Conservation (phyloP, 805 yeast genomes). For the Candida tammaniensis region DNA sequence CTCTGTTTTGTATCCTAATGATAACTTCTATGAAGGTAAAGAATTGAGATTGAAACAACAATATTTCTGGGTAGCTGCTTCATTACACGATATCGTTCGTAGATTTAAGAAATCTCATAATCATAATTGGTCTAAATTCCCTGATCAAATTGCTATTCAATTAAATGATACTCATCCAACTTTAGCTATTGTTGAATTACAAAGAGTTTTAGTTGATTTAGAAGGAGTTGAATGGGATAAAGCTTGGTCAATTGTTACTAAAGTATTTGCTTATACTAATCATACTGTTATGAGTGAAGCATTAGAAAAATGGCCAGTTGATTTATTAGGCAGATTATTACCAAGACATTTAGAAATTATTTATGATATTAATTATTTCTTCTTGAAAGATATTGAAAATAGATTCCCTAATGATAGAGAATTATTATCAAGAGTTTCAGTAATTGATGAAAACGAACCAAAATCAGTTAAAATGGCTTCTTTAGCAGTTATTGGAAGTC, state of each 20-base stretch:
- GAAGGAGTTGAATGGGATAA: slow-evolving; percentile 78
- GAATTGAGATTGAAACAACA: slow-evolving; percentile 92
- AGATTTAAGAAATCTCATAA: slow-evolving; percentile 75
- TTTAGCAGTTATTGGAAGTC: slow-evolving; percentile 88
- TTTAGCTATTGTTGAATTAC: slow-evolving; percentile 83
- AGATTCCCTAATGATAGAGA: slow-evolving; percentile 73
- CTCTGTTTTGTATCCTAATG: slow-evolving; percentile 91
- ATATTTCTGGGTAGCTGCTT: slow-evolving; percentile 96
- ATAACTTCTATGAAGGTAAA: slow-evolving; percentile 87
- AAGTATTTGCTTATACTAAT: slow-evolving; percentile 87
- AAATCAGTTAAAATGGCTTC: slow-evolving; percentile 91
- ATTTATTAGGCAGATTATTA: slow-evolving; percentile 68
- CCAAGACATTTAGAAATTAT: slow-evolving; percentile 92
- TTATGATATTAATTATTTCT: slow-evolving; percentile 77
- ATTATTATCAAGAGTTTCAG: slow-evolving; percentile 67
- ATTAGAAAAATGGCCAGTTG: slow-evolving; percentile 92
- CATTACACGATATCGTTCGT: slow-evolving; percentile 85
- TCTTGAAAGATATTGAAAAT: slow-evolving; percentile 72
- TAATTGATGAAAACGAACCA: slow-evolving; percentile 78
- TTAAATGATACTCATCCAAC: slow-evolving; percentile 95
- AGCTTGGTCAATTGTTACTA: slow-evolving; percentile 82
- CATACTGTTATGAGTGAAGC: slow-evolving; percentile 96
- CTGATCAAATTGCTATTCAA: slow-evolving; percentile 87
- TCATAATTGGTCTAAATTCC: slow-evolving; percentile 76
- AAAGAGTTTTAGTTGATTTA: slow-evolving; percentile 78